Conservation (phyloP, 139 green algal genomes). For the Axilococcus clingmanii region DNA sequence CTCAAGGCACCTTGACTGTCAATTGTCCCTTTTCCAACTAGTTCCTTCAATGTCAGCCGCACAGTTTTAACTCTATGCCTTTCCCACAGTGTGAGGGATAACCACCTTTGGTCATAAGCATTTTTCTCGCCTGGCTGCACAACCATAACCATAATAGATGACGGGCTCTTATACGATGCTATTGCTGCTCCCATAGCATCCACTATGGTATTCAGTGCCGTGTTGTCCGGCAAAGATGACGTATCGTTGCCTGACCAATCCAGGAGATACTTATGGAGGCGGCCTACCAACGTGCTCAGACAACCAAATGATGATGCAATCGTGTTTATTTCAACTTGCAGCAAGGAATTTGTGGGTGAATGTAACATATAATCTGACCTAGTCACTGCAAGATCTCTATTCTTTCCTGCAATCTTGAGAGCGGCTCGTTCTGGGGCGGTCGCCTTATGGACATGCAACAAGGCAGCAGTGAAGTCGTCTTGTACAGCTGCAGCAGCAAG, state of each 20-base stretch:
- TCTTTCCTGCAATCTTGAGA: background rate
- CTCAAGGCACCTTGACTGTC: slow-evolving; percentile 22
- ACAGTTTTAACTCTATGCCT: slow-evolving; percentile 54
- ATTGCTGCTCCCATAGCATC: slow-evolving; percentile 46
- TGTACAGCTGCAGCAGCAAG: slow-evolving; percentile 48
- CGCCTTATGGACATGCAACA: slow-evolving; percentile 36
- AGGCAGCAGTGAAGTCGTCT: slow-evolving; percentile 76
- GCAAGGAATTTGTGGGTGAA: slow-evolving; percentile 54
- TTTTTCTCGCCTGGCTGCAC: slow-evolving; percentile 90
- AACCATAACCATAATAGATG: slow-evolving; percentile 74
- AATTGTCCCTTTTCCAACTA: slow-evolving; percentile 32
- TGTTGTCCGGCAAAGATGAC: slow-evolving; percentile 62
- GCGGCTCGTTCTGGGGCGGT: slow-evolving; percentile 9
- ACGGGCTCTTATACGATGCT: slow-evolving; percentile 13
- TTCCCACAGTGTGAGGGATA: slow-evolving; percentile 73
- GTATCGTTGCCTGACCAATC: slow-evolving; percentile 4
- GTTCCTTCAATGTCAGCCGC: slow-evolving; percentile 57
- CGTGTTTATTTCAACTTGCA: slow-evolving; percentile 98
- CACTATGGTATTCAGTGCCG: slow-evolving; percentile 40
- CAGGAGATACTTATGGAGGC: slow-evolving; percentile 59
- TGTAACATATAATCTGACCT: slow-evolving; percentile 98
- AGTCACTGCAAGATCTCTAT: no score
- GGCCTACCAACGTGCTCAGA: slow-evolving; percentile 54
- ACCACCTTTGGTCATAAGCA: slow-evolving; percentile 86
- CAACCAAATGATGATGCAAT: slow-evolving; percentile 91